Conservation (phyloP, 305 asterid genomes). For the Fraxinus sp. region DNA sequence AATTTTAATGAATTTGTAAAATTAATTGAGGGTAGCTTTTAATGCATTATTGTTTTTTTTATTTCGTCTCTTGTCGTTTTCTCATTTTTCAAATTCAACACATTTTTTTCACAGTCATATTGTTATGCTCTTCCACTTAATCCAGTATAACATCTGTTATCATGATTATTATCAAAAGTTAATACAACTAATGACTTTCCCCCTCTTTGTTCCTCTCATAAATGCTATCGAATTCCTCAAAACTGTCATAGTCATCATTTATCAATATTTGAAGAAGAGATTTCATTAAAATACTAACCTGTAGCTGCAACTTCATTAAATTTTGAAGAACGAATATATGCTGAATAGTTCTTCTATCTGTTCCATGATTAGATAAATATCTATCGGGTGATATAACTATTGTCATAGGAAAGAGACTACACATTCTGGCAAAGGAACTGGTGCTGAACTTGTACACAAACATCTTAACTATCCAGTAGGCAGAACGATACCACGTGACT, state of each 20-base stretch:
- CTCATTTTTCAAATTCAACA: not conserved
- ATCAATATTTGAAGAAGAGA: not conserved
- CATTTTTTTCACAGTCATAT: not conserved
- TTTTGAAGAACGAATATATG: not conserved
- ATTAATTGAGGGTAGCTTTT: slow-evolving; percentile 38
- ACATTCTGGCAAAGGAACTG: not conserved
- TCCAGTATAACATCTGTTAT: too few relatives aligned
- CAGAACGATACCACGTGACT: not conserved
- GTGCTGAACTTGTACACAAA: not conserved
- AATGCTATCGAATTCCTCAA: not conserved
- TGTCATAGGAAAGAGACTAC: not conserved
- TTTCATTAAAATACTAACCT: not conserved
- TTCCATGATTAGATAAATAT: not conserved
- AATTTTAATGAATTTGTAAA: slow-evolving; percentile 52
- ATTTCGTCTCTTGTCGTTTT: not conserved
- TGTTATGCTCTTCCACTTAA: not conserved
- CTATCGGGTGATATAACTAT: not conserved
- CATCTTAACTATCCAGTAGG: not conserved
- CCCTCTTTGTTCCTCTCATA: not conserved
- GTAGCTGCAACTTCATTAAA: not conserved
- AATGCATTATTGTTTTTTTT: slow-evolving; percentile 7
- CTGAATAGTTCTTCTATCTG: not conserved
- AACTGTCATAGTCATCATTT: not conserved
- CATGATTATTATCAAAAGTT: not conserved
- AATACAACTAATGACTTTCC: not conserved